These are phyloP conservation scores for Lactarius indigo DNA, from an alignment of 768 basidiomycete genomes.

Conservation along the genomic window DNA sequence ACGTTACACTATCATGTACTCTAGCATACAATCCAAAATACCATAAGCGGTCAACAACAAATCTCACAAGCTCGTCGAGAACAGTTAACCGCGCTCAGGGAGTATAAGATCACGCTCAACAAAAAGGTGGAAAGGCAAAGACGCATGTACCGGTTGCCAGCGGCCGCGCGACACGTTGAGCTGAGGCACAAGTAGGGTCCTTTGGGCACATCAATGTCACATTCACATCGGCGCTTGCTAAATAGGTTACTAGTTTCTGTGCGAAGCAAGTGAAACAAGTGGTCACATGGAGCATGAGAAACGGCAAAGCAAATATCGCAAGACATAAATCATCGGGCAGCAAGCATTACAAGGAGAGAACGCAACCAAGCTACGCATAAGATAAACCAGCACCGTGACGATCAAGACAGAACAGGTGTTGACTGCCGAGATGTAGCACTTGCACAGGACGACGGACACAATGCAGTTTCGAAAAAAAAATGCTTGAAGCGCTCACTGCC, in stretches of 20 bases:
- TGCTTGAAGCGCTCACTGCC: conserved; percentile 20
- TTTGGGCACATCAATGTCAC: conserved; percentile 19
- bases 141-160: conserved; percentile 3
- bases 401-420: conserved; percentile 24
- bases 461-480: conserved; percentile 10
- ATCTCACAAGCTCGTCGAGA: conserved; percentile 1
- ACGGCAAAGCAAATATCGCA: conserved; percentile 27
- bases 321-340: conserved; percentile 24
- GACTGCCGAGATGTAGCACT: conserved; percentile 24
- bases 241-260: conserved; percentile 24
- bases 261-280: conserved; percentile 22
- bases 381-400: conserved; percentile 24
- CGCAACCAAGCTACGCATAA: conserved; percentile 26
- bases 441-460: conserved; percentile 11
- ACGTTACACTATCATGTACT: neutral
- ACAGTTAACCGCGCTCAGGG: neutral
- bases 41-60: neutral
- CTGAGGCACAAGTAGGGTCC: conserved; percentile 11
- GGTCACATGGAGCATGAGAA: conserved; percentile 25
- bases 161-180: neutral
- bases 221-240: conserved; percentile 22
- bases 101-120: neutral
- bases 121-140: neutral
- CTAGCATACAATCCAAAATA: neutral
- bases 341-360: conserved; percentile 26